Conservation (phyloP, 169 alveolate genomes). For the Babesia bovis region DNA sequence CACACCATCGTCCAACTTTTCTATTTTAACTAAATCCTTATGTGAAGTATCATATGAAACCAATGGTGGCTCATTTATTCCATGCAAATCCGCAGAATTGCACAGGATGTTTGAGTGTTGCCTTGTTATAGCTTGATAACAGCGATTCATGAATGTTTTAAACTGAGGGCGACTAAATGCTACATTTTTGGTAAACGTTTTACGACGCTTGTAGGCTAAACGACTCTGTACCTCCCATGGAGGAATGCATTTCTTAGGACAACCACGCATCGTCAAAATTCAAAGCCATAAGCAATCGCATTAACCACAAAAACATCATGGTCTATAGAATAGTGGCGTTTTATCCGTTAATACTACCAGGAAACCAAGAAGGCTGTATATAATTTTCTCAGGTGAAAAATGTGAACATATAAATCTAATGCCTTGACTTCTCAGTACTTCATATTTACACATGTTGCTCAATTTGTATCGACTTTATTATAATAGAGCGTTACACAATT, state of each 20-base stretch:
- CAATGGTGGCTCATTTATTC: background rate
- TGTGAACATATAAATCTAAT: too few species aligned
- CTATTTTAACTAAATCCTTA: background rate
- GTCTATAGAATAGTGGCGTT: background rate
- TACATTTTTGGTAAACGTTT: background rate
- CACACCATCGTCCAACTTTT: background rate
- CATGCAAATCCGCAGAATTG: background rate
- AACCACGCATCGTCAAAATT: background rate
- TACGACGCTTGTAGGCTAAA: slow-evolving; percentile 16
- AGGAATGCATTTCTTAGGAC: slow-evolving; percentile 37
- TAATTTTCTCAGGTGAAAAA: too few species aligned
- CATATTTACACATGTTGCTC: too few species aligned
- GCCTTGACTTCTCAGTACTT: too few species aligned
- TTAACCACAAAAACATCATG: background rate
- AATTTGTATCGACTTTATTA: too few species aligned
- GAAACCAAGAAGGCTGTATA: too few species aligned
- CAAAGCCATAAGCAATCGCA: too few species aligned
- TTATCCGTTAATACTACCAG: too few species aligned
- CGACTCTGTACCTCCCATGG: slow-evolving; percentile 67
- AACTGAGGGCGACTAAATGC: background rate
- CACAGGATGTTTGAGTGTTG: background rate
- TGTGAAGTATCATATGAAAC: background rate
- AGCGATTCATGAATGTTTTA: background rate
- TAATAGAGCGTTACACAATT: too few species aligned
- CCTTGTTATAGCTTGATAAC: too few species aligned